Evolutionary conservation across 306 rosid species (phyloP).

Genomic region (Acacia confusa): DNA sequence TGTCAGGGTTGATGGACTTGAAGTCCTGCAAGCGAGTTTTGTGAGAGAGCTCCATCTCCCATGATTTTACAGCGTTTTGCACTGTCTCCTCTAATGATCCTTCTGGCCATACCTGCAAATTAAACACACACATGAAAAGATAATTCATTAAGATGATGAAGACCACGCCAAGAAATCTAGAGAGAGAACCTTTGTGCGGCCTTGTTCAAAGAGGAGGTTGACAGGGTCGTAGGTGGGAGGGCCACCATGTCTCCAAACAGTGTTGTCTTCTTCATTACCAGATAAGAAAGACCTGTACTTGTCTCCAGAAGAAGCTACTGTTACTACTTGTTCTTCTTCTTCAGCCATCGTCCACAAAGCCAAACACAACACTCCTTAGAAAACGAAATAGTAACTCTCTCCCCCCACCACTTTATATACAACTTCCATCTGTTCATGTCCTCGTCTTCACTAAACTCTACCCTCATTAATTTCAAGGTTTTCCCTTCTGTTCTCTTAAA

Average conservation of each 20-base stretch:
- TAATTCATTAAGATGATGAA: background rate
- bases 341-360: background rate
- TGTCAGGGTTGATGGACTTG: conserved; percentile 49
- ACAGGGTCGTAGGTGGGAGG: conserved; percentile 60
- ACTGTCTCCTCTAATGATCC: conserved; percentile 59
- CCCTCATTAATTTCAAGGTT: background rate
- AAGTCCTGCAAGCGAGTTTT: conserved; percentile 48
- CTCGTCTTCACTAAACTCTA: background rate
- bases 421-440: background rate
- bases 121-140: background rate
- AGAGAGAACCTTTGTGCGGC: conserved; percentile 53
- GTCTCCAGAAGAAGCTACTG: conserved; percentile 25
- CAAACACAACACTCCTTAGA: background rate
- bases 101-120: conserved; percentile 52
- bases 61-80: conserved; percentile 52
- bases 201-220: conserved; percentile 65
- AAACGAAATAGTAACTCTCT: background rate
- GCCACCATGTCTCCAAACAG: conserved; percentile 69
- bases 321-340: background rate
- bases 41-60: conserved; percentile 67
- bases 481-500: too few species aligned
- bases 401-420: background rate
- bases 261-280: conserved; percentile 38
- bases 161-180: background rate
- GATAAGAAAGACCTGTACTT: conserved; percentile 57